A percentile compares a stretch with the other conserved stretches of the same genome.
phyloP scores from a whole-genome alignment of 768 basidiomycete genomes.

The Mycena belliarum region DNA sequence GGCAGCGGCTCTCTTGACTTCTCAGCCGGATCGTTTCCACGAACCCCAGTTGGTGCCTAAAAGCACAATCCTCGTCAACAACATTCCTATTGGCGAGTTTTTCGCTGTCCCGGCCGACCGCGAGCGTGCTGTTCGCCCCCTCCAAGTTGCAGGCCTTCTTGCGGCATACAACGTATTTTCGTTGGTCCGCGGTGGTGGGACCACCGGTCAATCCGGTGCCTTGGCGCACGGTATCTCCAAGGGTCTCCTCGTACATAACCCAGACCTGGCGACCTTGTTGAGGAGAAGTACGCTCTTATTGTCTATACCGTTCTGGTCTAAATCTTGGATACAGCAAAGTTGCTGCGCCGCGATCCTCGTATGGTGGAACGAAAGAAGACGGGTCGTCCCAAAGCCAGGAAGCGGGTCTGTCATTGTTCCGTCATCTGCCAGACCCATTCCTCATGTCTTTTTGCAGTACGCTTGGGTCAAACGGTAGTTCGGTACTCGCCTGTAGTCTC shows the following conservation, averaged over 20 bases:
- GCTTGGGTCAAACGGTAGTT: constrained; percentile 94
- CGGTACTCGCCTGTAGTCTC: constrained; percentile 1
- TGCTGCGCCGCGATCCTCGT: constrained; percentile 89
- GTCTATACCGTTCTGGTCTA: constrained; percentile 1
- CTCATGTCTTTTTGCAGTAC: constrained; percentile 50
- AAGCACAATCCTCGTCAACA: constrained; percentile 82
- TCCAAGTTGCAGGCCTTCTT: constrained; percentile 80
- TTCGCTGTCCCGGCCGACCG: constrained; percentile 78
- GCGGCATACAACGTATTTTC: constrained; percentile 83
- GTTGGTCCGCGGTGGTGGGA: constrained; percentile 82
- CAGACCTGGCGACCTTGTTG: constrained; percentile 64
- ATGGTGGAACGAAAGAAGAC: constrained; percentile 99
- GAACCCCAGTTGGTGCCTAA: constrained; percentile 40
- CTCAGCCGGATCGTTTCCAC: constrained; percentile 19
- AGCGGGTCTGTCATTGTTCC: constrained; percentile 61
- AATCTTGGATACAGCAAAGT: constrained; percentile 58
- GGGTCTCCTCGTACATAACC: constrained; percentile 71
- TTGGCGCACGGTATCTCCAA: constrained; percentile 76
- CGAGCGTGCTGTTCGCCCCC: constrained; percentile 78
- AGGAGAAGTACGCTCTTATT: constrained; percentile 59
- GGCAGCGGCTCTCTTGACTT: constrained; percentile 13
- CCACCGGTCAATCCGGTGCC: constrained; percentile 91
- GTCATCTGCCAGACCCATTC: not conserved
- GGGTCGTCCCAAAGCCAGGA: constrained; percentile 87
- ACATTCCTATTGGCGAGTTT: constrained; percentile 74